These are phyloP conservation scores for Thermochaetoides thermophila DNA, from an alignment of 495 filamentous ascomycete genomes.

Conservation along the genomic window DNA sequence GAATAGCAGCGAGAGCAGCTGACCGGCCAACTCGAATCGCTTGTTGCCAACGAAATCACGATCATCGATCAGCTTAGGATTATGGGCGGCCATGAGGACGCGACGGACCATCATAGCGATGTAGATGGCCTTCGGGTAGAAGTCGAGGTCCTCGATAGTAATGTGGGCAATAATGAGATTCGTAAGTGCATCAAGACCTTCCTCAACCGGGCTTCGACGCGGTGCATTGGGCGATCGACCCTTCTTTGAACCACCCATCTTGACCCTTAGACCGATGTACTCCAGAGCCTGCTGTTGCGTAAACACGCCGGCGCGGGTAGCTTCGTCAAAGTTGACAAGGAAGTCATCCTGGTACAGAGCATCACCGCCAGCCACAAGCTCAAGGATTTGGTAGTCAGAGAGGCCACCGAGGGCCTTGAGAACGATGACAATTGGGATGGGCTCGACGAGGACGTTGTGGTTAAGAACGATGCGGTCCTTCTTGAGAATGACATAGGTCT, in stretches of 20 bases:
- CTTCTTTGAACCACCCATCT: constrained; percentile 54
- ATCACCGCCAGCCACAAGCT: constrained; percentile 74
- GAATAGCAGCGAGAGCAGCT: constrained; percentile 87
- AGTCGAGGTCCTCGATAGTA: constrained; percentile 75
- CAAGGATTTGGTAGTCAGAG: constrained; percentile 84
- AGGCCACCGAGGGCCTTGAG: constrained; percentile 90
- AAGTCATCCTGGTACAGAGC: constrained; percentile 84
- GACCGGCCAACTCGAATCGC: constrained; percentile 81
- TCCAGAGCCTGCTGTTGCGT: constrained; percentile 93
- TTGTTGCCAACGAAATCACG: constrained; percentile 98
- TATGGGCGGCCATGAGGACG: constrained; percentile 83
- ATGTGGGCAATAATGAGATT: constrained; percentile 89
- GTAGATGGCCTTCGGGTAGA: constrained; percentile 88
- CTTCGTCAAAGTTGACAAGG: constrained; percentile 85
- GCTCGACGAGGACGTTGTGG: constrained; percentile 85
- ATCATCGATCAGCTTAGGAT: constrained; percentile 80
- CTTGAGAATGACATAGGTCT: constrained; percentile 85
- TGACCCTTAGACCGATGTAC: constrained; percentile 71
- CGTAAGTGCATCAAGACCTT: constrained; percentile 81
- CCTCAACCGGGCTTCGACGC: constrained; percentile 60
- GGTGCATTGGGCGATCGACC: constrained; percentile 23
- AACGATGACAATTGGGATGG: constrained; percentile 80
- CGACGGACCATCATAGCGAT: constrained; percentile 90
- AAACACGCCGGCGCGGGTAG: constrained; percentile 59
- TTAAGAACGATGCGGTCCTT: constrained; percentile 79